Base-by-base conservation (phyloP, 1,139 yeast species). In the Yamadazyma pseudoaaseri region DNA sequence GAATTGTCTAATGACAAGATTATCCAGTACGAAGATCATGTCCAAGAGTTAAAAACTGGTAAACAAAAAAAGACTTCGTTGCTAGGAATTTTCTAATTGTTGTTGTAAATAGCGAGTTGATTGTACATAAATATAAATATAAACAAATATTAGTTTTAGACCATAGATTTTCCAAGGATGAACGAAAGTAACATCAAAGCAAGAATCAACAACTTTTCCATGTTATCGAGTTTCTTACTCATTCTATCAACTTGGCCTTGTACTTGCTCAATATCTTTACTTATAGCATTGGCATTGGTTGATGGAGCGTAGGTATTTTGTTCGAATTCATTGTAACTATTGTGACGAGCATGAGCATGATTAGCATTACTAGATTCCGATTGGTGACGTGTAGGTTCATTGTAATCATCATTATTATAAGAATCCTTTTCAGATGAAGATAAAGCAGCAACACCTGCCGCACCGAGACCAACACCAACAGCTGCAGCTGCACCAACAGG, bases 1-100 rank as follows among this genome's bases (percentile, higher is more conserved):
- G 76, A 75, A 13, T 62, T 62, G 0, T 71, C 83, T 18, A 79
- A 78, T 27, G 55, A 56, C 5, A 70, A 65, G 38, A 72, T 86
- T 26, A 49, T 67, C 20, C 59, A 62, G 1, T 73, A 54, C 32
- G 77, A 71, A 45, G 42, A 41, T 6, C 44, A 51, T 30, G 49
- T 63, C 7, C 49, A 40, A 18, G 55, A 52, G 10, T 40, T 58
- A 11, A 42, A 40, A 21, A 32, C 30, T 11, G 30, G 41, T 4
- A 36, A 37, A 10, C 20, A 32, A 5, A 33, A 39, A 16, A 31
- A 30, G 5, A 21, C 34, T 13, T 31, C 39, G 6, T 33, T 45
- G 23, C 34, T 48, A 26, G 46, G 49, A 2, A 36, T 47, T 20
- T 32, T 37, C 16, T 37, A 31, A 24, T 7, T 18, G 10, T 7